Base-by-base conservation (phyloP, 352 stramenopile genomes). In the Pythium sp. region DNA sequence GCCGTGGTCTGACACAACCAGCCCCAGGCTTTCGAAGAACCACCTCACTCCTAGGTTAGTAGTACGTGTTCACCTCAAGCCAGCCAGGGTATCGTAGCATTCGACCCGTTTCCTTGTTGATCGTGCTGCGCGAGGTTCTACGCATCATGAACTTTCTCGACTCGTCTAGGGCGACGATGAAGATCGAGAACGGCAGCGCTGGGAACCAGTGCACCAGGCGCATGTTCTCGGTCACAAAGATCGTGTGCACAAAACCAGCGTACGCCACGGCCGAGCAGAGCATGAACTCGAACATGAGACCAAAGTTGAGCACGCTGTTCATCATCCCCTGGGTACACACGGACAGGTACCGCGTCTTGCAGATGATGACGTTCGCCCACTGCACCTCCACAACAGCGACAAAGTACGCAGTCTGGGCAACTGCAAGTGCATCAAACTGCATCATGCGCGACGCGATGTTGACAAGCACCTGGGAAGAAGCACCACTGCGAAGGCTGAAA, bases 271-370 rank as follows among this genome's bases (percentile, higher is more conserved):
- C 82, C 5, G 79, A 75, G 68, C 88, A 91, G 15, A 98, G 73
- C 69, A 97, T 82, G 70, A 96, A 94, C 76, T 98, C 94, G 67
- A 97, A 97, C 73, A 96, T 91, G 65, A 98, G 87, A 0, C 90
- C 92, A 69, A 97, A 97, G 74, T 98, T 97, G 70, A 98, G 92
- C 68, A 96, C 85, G 43, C 74, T 87, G 75, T 98, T 98, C 41
- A 75, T 72, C 91, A 98, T 97, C 64, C 94, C 93, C 68, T 98
- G 94, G n/a, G 82, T 81, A 32, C 79, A 69, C n/a, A 98, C 79
- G 11, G 84, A 95, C 69, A 98, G 71, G 77, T 92, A 97, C 9
- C 94, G 85, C 46, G 94, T 98, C 81, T 98, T 98, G 77, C 88
- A 97, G 65, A 98, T 96, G 30, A 98, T 69, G 15, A 98, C 68